Conservation (phyloP, 495 filamentous ascomycete species). For the Neurospora cerealis region DNA sequence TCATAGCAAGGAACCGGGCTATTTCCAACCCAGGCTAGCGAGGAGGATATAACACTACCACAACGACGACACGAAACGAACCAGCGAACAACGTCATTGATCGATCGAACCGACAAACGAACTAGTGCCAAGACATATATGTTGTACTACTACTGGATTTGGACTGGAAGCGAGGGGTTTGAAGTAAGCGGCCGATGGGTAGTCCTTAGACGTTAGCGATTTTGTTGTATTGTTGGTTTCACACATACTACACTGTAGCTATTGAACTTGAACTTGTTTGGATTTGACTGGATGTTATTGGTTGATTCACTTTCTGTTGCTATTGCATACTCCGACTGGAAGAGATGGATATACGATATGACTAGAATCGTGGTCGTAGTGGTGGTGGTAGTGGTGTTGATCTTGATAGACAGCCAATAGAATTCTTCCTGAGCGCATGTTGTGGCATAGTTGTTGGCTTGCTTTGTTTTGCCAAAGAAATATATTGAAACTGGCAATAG, state of each 20-base stretch:
- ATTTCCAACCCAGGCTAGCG: too few relatives aligned
- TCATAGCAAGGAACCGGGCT: not conserved
- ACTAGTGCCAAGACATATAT: not conserved
- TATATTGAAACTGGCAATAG: too few relatives aligned
- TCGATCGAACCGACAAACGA: not conserved
- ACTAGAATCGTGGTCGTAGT: too few relatives aligned
- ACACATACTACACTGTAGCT: not conserved
- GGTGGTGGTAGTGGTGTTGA: not conserved
- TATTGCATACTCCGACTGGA: not conserved
- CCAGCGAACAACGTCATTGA: not conserved
- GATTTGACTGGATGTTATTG: not conserved
- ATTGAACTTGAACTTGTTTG: not conserved
- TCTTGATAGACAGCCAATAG: not conserved
- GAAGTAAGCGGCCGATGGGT: not conserved
- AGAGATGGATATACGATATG: not conserved
- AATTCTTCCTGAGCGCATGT: not conserved
- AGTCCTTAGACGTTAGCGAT: not conserved
- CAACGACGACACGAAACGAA: not conserved
- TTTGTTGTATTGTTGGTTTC: not conserved
- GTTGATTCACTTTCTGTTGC: not conserved
- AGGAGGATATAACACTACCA: not conserved
- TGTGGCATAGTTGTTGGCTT: not conserved
- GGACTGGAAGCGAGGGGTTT: not conserved
- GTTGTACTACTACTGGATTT: not conserved
- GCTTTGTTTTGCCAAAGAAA: too few relatives aligned